A percentile compares a stretch with the other conserved stretches of the same genome.
These are phyloP conservation scores for Dendrocalamus latiflorus DNA, from an alignment of 202 grass and related monocot species.

Conservation along the genomic window DNA sequence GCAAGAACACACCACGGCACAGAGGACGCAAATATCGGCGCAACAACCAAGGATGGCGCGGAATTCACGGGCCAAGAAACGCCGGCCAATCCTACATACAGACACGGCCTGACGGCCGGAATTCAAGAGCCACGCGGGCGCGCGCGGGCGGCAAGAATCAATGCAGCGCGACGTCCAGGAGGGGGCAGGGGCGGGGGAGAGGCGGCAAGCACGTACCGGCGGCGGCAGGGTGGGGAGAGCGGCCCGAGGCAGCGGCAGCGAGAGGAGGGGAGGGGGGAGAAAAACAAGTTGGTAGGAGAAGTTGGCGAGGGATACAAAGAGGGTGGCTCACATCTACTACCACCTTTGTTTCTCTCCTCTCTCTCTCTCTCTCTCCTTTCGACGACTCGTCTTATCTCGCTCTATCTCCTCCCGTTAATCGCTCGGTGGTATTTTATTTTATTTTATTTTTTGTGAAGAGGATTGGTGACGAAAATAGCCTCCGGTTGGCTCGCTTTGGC, in stretches of 20 bases:
- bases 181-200: background rate
- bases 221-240: no score
- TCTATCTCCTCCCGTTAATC: slow-evolving; percentile 27
- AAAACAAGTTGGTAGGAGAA: slow-evolving; percentile 60
- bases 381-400: slow-evolving; percentile 36
- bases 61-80: background rate
- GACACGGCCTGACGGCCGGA: background rate
- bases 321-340: slow-evolving; percentile 69
- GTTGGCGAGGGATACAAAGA: slow-evolving; percentile 65
- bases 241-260: no score
- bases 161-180: slow-evolving; percentile 24
- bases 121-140: slow-evolving; percentile 4
- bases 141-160: background rate
- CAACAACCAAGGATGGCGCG: background rate
- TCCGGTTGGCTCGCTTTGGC: background rate
- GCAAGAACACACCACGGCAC: background rate
- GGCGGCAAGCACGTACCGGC: slow-evolving; percentile 31
- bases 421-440: slow-evolving; percentile 4
- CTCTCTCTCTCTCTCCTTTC: background rate
- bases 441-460: slow-evolving; percentile 43
- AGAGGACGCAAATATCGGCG: background rate
- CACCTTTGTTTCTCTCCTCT: slow-evolving; percentile 60
- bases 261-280: background rate
- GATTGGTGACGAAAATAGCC: slow-evolving; percentile 29
- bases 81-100: background rate